Conservation (phyloP, 805 yeast species). For the Candida hungchunana region DNA sequence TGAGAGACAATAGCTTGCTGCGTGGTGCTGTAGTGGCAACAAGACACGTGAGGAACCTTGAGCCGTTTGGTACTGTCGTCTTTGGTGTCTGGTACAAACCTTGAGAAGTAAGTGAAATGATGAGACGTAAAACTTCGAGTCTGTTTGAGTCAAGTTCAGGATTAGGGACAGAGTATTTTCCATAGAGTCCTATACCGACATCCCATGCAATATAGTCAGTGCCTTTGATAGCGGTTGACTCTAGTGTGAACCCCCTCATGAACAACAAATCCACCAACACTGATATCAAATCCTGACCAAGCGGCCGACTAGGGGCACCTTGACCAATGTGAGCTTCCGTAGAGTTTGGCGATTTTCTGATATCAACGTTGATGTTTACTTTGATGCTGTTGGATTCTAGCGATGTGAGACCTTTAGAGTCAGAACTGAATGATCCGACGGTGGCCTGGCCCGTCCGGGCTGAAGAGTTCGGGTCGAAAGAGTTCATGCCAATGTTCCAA, state of each 20-base stretch:
- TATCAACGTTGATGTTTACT: constrained; percentile 16
- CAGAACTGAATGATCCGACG: constrained; percentile 28
- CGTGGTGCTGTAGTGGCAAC: constrained; percentile 44
- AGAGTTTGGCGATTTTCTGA: constrained; percentile 15
- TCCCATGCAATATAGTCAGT: constrained; percentile 62
- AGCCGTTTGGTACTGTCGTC: constrained; percentile 45
- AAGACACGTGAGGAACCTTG: constrained; percentile 54
- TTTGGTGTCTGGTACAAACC: constrained; percentile 49
- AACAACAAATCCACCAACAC: constrained; percentile 46
- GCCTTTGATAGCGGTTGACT: constrained; percentile 22
- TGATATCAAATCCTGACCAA: constrained; percentile 36
- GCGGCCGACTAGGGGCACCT: constrained; percentile 11
- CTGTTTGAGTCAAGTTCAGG: constrained; percentile 57
- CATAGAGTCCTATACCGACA: constrained; percentile 60
- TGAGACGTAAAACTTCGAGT: constrained; percentile 57
- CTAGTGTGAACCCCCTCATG: constrained; percentile 53
- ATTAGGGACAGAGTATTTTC: constrained; percentile 30
- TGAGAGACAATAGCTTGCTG: constrained; percentile 43
- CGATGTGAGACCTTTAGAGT: constrained; percentile 16
- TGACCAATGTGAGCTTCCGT: constrained; percentile 16
- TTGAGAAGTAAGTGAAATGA: constrained; percentile 58
- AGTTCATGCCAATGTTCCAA: constrained; percentile 35
- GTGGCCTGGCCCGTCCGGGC: constrained; percentile 16
- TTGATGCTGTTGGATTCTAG: constrained; percentile 16
- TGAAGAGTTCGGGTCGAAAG: constrained; percentile 1